Evolutionary conservation across 2,329 filamentous ascomycete species (phyloP).

Genomic region (Colletotrichum euphorbiae): DNA sequence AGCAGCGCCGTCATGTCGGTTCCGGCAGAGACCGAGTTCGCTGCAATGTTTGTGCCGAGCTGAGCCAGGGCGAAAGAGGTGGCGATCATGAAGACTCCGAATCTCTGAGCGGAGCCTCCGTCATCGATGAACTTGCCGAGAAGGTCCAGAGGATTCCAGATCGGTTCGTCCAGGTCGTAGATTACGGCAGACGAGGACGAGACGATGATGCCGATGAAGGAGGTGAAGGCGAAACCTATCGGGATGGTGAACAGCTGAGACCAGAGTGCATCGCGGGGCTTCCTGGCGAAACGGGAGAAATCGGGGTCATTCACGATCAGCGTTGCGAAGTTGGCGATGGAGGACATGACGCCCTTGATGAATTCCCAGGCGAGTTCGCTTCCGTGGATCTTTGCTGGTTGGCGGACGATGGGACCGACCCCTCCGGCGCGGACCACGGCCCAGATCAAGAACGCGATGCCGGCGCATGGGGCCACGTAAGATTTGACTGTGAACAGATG

Average conservation of each 20-base stretch:
- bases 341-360: conserved; percentile 86
- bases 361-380: conserved; percentile 83
- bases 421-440: conserved; percentile 84
- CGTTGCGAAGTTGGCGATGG: conserved; percentile 91
- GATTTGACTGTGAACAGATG: conserved; percentile 94
- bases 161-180: conserved; percentile 68
- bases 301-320: conserved; percentile 87
- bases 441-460: conserved; percentile 89
- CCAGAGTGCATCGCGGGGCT: conserved; percentile 81
- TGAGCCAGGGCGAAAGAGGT: conserved; percentile 81
- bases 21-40: conserved; percentile 85
- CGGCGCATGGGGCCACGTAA: conserved; percentile 84
- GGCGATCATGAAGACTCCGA: conserved; percentile 81
- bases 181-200: conserved; percentile 79
- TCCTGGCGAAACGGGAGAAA: conserved; percentile 84
- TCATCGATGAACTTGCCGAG: conserved; percentile 76
- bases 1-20: conserved; percentile 85
- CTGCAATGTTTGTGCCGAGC: conserved; percentile 87
- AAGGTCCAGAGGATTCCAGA: conserved; percentile 80
- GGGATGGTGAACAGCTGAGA: conserved; percentile 83
- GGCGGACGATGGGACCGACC: conserved; percentile 83
- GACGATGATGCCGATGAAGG: conserved; percentile 85
- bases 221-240: conserved; percentile 79
- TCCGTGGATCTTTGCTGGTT: conserved; percentile 72
- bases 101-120: conserved; percentile 75